phyloP scores from a whole-genome alignment of 805 yeast genomes.

The Yarrowia deformans region DNA sequence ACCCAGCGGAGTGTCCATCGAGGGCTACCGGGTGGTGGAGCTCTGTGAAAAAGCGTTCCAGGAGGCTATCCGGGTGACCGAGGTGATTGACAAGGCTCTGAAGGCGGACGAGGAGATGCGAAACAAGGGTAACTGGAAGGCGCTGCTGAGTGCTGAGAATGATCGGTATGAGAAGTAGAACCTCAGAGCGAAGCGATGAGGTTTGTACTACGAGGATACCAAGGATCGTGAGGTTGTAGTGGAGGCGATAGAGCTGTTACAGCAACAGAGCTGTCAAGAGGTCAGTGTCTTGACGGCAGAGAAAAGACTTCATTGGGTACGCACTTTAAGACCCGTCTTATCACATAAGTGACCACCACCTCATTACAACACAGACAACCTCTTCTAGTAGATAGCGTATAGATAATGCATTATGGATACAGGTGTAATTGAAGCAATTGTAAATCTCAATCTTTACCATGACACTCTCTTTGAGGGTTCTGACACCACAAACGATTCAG shows the following conservation, averaged over 20 bases:
- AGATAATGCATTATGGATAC: constrained; percentile 1
- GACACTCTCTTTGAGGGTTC: too few relatives aligned
- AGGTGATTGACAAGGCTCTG: constrained; percentile 63
- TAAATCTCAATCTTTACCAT: too few relatives aligned
- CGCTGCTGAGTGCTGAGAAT: constrained; percentile 48
- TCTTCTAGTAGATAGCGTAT: not conserved
- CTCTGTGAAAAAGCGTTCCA: constrained; percentile 70
- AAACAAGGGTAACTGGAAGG: constrained; percentile 52
- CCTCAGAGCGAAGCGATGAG: not conserved
- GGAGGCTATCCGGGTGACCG: constrained; percentile 69
- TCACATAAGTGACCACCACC: too few relatives aligned
- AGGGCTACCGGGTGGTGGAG: constrained; percentile 73
- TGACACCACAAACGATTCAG: too few relatives aligned
- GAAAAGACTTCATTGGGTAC: too few relatives aligned
- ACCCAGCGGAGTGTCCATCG: constrained; percentile 88
- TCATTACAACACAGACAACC: too few relatives aligned
- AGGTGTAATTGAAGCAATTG: not conserved
- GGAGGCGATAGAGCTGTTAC: too few relatives aligned
- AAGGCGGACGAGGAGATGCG: constrained; percentile 62
- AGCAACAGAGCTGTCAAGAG: too few relatives aligned
- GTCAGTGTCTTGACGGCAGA: too few relatives aligned
- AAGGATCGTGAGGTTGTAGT: too few relatives aligned
- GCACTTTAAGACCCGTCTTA: too few relatives aligned
- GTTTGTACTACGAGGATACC: too few relatives aligned
- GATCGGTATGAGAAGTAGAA: constrained; percentile 43